Percentiles rank a stretch among this genome's conserved stretches.
phyloP scores from a whole-genome alignment of 345 rosid species.

The Citrus reticulata region DNA sequence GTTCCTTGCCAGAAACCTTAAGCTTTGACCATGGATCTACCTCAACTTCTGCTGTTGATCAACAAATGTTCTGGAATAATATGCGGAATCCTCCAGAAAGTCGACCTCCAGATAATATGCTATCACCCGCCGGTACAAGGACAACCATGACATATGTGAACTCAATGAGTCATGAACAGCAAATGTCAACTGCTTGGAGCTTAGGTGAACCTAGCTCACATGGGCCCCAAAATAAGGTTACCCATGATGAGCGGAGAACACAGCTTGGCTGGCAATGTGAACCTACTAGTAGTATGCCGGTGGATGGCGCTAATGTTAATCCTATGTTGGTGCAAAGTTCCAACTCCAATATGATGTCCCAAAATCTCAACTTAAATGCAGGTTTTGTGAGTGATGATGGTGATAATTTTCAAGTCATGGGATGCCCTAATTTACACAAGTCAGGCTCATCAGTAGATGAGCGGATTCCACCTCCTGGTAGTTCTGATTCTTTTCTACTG shows the following conservation, averaged over 20 bases:
- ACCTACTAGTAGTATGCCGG: conserved; percentile 21
- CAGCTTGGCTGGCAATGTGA: conserved; percentile 41
- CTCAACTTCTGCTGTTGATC: conserved; percentile 54
- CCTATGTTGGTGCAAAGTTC: conserved; percentile 44
- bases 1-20: conserved; percentile 70
- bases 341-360: conserved; percentile 29
- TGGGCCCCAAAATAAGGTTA: conserved; percentile 37
- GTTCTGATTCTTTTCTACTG: conserved; percentile 30
- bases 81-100: conserved; percentile 47
- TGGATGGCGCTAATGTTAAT: conserved; percentile 34
- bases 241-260: conserved; percentile 36
- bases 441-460: conserved; percentile 34
- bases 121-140: conserved; percentile 39
- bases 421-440: conserved; percentile 34
- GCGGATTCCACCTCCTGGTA: conserved; percentile 22
- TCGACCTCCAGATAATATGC: conserved; percentile 43
- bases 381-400: conserved; percentile 46
- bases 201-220: conserved; percentile 54
- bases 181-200: conserved; percentile 40
- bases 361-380: conserved; percentile 56
- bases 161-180: conserved; percentile 55
- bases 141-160: conserved; percentile 29
- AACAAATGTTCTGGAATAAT: conserved; percentile 61
- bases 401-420: conserved; percentile 37
- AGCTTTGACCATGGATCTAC: conserved; percentile 79